These are phyloP conservation scores for Gonapodya sp. DNA, from an alignment of 192 early-diverging fungal genomes.

Conservation along the genomic window DNA sequence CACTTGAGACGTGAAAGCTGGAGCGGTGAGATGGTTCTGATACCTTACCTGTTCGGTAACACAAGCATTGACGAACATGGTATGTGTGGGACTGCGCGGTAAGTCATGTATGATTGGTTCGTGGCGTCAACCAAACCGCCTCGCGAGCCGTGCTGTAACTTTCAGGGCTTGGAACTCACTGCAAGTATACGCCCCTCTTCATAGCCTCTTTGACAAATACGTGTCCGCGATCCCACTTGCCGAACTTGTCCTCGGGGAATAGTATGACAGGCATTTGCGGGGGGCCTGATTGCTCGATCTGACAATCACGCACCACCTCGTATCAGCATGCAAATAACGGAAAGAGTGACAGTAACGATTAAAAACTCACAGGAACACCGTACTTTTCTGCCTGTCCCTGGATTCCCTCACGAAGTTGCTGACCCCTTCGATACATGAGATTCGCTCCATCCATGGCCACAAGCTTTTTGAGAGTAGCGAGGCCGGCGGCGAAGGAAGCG, in stretches of 20 bases:
- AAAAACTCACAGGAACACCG: not conserved
- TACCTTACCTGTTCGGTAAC: not conserved
- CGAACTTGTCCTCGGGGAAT: slow-evolving; percentile 9
- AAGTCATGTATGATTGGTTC: too few relatives aligned
- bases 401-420: not conserved
- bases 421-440: not conserved
- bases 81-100: slow-evolving; percentile 1
- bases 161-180: too few relatives aligned
- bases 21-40: not conserved
- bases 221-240: slow-evolving; percentile 5
- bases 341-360: too few relatives aligned
- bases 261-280: slow-evolving; percentile 7
- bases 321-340: too few relatives aligned
- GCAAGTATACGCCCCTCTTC: slow-evolving; percentile 3
- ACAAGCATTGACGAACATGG: not conserved
- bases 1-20: not conserved
- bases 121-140: too few relatives aligned
- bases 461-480: not conserved
- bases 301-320: too few relatives aligned
- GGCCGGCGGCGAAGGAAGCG: not conserved
- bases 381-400: not conserved
- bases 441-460: not conserved
- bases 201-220: not conserved
- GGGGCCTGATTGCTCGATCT: not conserved
- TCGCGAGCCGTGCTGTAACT: too few relatives aligned